Base-by-base conservation (phyloP, 352 stramenopile genomes). In the Plasmopara viticola region DNA sequence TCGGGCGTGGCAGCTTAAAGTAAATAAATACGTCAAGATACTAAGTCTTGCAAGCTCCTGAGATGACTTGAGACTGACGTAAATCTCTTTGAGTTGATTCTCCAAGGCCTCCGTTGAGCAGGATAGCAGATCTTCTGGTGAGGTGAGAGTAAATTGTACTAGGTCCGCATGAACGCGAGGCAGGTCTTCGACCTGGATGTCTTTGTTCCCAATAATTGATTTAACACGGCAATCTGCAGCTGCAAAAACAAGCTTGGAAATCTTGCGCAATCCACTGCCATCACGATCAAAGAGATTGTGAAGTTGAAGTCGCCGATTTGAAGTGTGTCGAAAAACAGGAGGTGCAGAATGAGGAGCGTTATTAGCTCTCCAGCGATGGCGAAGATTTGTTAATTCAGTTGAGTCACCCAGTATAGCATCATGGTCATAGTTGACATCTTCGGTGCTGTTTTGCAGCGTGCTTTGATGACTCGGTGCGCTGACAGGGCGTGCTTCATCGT, bases 41-140 rank as follows among this genome's bases (percentile, higher is more conserved):
- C 74, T 82, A 14, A 65, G 62, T 35, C 74, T 81, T 34, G 84
- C 66, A 12, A 44, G 49, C n/a, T 64, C 56, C 0, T 58, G 48
- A 2, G 46, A 53, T 41, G 51, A 55, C 51, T 87, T 89, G 6
- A 94, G 59, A 41, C 64, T 73, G 42, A 85, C 49, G 50, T 91
- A 93, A 14, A 91, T 74, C 18, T 85, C 74, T 42, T 87, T 89
- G 33, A 91, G 53, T 8, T 94, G 76, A 13, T 59, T 68, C 54
- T 94, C 77, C 29, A 94, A 49, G 14, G 62, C 54, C 38, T 86
- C 74, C 3, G 70, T 75, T 7, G 59, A 41, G 12, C 62, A 78
- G 9, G 66, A 62, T 9, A 88, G 48, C 3, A 91, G 33, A 10
- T 64, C 31, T 44, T 81, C 62, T 5, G 76, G 53, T 20, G 67